phyloP scores from a whole-genome alignment of 2,329 filamentous ascomycete species.

The Dactylellina drechsleri region DNA sequence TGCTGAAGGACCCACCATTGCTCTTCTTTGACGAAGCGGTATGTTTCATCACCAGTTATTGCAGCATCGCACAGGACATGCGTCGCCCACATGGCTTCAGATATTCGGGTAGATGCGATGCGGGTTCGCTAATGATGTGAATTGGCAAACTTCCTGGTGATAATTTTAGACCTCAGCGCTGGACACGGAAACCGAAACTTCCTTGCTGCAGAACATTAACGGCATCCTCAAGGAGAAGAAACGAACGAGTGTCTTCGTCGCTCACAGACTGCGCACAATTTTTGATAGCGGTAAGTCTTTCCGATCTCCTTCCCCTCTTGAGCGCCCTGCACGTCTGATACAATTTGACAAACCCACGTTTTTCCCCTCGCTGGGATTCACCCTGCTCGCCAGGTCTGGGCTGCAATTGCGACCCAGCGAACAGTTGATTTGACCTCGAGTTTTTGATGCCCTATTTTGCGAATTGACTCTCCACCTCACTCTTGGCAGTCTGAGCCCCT shows the following conservation, averaged over 20 bases:
- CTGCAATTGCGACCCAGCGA: slow-evolving; percentile 36
- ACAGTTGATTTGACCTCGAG: slow-evolving; percentile 13
- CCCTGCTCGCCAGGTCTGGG: slow-evolving; percentile 40
- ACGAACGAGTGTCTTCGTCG: slow-evolving; percentile 92
- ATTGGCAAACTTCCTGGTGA: slow-evolving; percentile 24
- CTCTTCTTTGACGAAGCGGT: slow-evolving; percentile 93
- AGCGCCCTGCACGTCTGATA: slow-evolving; percentile 28
- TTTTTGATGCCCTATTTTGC: slow-evolving; percentile 25
- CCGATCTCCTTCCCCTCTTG: slow-evolving; percentile 25
- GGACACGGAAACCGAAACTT: slow-evolving; percentile 92
- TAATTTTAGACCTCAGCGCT: slow-evolving; percentile 76
- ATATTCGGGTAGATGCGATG: neutral
- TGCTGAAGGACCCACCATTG: slow-evolving; percentile 88
- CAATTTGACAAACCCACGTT: slow-evolving; percentile 48
- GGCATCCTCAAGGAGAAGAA: slow-evolving; percentile 87
- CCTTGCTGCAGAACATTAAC: slow-evolving; percentile 90
- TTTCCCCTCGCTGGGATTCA: slow-evolving; percentile 28
- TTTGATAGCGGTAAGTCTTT: slow-evolving; percentile 73
- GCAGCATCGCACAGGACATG: slow-evolving; percentile 51
- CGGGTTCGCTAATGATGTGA: slow-evolving; percentile 37
- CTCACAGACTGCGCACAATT: slow-evolving; percentile 90
- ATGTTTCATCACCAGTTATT: slow-evolving; percentile 58
- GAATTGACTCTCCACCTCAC: slow-evolving; percentile 21
- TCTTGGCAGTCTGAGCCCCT: slow-evolving; percentile 36
- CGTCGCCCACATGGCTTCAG: neutral